These are phyloP conservation scores for Aspergillus pseudoviridinutans DNA, from an alignment of 2,329 filamentous ascomycete species.

Conservation along the genomic window DNA sequence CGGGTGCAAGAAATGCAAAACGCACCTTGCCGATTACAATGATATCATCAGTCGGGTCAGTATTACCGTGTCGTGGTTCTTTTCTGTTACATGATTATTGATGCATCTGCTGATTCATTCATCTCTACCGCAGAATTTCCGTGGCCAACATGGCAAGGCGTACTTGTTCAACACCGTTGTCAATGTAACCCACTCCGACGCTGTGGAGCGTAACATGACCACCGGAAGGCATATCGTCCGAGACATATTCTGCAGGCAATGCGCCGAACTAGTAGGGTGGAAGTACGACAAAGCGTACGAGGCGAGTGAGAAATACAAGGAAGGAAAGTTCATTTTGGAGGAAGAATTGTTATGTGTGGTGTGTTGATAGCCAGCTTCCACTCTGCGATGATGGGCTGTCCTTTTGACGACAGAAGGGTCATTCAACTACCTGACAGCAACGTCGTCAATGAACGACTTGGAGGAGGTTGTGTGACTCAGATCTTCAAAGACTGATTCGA, in stretches of 20 bases:
- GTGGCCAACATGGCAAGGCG: conserved; percentile 95
- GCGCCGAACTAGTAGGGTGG: conserved; percentile 91
- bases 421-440: background rate
- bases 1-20: conserved; percentile 91
- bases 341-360: conserved; percentile 84
- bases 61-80: conserved; percentile 11
- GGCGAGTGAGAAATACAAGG: conserved; percentile 91
- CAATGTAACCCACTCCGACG: conserved; percentile 75
- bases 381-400: background rate
- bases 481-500: conserved; percentile 12
- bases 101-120: conserved; percentile 8
- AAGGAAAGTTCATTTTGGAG: conserved; percentile 96
- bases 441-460: background rate
- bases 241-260: conserved; percentile 87
- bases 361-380: conserved; percentile 36
- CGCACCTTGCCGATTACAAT: conserved; percentile 90
- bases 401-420: background rate
- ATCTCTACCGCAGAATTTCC: conserved; percentile 70
- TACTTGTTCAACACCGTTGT: conserved; percentile 95
- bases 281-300: conserved; percentile 99
- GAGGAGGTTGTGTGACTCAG: conserved; percentile 3
- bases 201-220: conserved; percentile 97
- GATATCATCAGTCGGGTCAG: conserved; percentile 90
- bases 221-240: conserved; percentile 91
- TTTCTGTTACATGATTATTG: conserved; percentile 1